phyloP scores from a whole-genome alignment of 345 rosid genomes.

The Syzygium jambos region DNA sequence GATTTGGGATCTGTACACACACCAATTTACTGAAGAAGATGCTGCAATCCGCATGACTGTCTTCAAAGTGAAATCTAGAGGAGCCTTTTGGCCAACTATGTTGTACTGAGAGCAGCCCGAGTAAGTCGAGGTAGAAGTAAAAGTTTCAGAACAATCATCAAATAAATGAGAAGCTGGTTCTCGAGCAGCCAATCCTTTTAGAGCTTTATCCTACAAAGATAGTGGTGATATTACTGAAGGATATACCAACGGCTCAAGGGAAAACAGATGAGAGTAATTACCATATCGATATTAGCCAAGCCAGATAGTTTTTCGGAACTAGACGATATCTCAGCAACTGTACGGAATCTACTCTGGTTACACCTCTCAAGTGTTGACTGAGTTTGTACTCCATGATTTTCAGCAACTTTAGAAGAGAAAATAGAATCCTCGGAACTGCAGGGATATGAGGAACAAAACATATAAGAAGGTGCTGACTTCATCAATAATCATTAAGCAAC shows the following conservation, averaged over 20 bases:
- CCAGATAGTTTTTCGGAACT: constrained; percentile 42
- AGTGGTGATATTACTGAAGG: constrained; percentile 1
- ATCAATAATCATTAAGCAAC: neutral
- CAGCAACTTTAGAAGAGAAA: constrained; percentile 32
- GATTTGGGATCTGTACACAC: constrained; percentile 9
- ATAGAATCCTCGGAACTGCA: constrained; percentile 35
- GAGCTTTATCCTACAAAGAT: constrained; percentile 60
- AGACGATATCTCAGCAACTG: constrained; percentile 73
- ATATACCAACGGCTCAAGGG: neutral
- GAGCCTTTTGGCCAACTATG: constrained; percentile 50
- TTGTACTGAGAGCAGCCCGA: constrained; percentile 40
- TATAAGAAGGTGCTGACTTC: neutral
- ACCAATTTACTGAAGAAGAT: constrained; percentile 65
- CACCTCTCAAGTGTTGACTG: constrained; percentile 40
- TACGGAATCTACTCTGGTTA: constrained; percentile 59
- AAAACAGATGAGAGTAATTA: constrained; percentile 21
- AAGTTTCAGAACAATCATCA: constrained; percentile 26
- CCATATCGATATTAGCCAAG: constrained; percentile 67
- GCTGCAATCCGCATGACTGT: constrained; percentile 51
- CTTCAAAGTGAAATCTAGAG: constrained; percentile 87
- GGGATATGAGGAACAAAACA: neutral
- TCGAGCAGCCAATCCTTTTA: constrained; percentile 70
- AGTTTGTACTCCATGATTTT: constrained; percentile 22
- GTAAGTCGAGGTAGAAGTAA: constrained; percentile 18
- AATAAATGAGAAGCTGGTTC: constrained; percentile 23